Evolutionary conservation across 768 basidiomycete genomes (phyloP), one percentile per base, ranked within the genome.

Genomic region (Lentinula boryana): DNA sequence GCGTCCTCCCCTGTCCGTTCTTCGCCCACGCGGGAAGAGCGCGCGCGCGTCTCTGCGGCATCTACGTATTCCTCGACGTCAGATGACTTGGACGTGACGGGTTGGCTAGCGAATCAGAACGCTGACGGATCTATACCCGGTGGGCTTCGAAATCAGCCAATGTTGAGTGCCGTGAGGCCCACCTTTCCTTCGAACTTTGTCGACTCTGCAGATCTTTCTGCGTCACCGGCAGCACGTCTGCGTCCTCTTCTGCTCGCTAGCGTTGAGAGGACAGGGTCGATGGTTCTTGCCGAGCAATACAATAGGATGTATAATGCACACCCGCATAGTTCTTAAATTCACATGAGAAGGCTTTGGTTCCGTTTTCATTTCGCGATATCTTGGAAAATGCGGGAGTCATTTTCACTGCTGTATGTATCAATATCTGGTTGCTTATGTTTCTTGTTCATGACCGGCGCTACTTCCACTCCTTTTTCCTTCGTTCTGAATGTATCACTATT

Each of bases 81-180:
- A 10, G 31, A 8, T 33, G 58, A 66, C 4, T 35, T 62, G 58
- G 68, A 68, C 31, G 62, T 68, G 44, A 44, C 64, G 4, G 60
- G 62, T 8, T 67, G 66, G 68, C 43, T 65, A 32, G 56, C 61
- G 36, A 50, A 65, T 21, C 67, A 68, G 18, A 58, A 60, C 5
- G 57, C 65, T 2, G 67, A 68, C 27, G 67, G 66, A 15, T 66
- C 64, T 53, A 68, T 69, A 63, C 68, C 68, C 3, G 60, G 55
- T 36, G 67, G 63, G 9, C 58, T 63, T n/a, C 62, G 63, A 23
- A 67, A 62, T 46, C 56, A 62, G 38, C 49, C 60, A 63, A 60
- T 35, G 64, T 62, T 36, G 62, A 68, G 51, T 63, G 56, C 56
- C 49, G 63, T 64, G 8, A 55, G 27, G 41, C 64, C 64, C 6